Evolutionary conservation across 441 rosid genomes (phyloP), one percentile per base, ranked within the genome.

Genomic region (Adansonia rubrostipa): DNA sequence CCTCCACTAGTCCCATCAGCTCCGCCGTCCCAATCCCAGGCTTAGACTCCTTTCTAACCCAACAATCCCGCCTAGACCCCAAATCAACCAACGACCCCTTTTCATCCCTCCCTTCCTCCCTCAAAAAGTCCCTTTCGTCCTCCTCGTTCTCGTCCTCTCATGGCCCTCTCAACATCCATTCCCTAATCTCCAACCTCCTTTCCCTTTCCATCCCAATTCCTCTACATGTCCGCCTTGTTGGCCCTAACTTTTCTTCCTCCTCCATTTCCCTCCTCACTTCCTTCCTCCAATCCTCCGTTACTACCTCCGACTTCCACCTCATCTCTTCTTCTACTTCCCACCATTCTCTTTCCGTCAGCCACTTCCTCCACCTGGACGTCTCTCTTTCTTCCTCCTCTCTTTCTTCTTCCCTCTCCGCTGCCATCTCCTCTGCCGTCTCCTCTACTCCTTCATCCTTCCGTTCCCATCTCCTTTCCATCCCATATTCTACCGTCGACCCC

Each of bases 161-260:
- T 69, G 10, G 69, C 65, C 8, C 47, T 48, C 78, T 62, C 44
- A 80, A 71, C 64, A 48, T 89, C 76, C 70, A 84, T 47, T 78
- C 89, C 5, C 78, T 89, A 47, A 77, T 89, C 77, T 76, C 89
- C 65, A 81, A 92, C 20, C 88, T 94, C 45, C 86, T 88, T 74
- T 82, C 97, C 77, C 87, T 92, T 67, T 82, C 92, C 51, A 77
- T 93, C 81, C 87, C 97, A 15, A 70, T 89, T 77, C 84, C 97
- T 48, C 84, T 92, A 78, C 90, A 90, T 80, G 80, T 93, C 82
- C 97, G 92, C 74, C 93, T 94, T 54, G 92, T 94, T 42, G 97
- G 97, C 60, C 62, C 90, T 51, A 70, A 87, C 57, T 92, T 94
- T 86, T 89, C 94, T 15, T 71, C 91, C 17, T 85, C 83, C 62